A percentile compares a stretch with the other conserved stretches of the same genome.
Evolutionary conservation across 78 protist genomes (phyloP).

Genomic region (Kipferlia bialata): DNA sequence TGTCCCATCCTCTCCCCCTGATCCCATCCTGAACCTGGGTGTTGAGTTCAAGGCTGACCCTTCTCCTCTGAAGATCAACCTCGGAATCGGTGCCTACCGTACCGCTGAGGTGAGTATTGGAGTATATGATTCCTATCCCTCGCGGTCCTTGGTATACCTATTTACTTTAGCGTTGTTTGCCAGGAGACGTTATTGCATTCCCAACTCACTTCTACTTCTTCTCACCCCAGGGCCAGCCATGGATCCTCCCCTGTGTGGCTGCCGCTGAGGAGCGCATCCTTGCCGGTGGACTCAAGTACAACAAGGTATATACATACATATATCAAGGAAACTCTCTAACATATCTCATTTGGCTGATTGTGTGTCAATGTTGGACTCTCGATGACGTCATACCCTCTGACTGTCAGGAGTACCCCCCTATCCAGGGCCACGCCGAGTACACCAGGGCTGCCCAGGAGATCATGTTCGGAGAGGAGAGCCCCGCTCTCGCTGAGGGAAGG

Average conservation of each 20-base stretch:
- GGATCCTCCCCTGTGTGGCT: slow-evolving; percentile 54
- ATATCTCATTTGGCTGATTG: too few relatives aligned
- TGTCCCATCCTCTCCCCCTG: too few relatives aligned
- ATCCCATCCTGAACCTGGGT: background rate
- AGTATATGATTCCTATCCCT: too few relatives aligned
- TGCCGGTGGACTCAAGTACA: background rate
- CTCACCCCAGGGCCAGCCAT: slow-evolving; percentile 78
- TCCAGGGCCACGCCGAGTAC: slow-evolving; percentile 61
- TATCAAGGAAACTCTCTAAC: too few relatives aligned
- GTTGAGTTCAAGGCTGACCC: background rate
- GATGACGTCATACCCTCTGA: too few relatives aligned
- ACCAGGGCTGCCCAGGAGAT: slow-evolving; percentile 32
- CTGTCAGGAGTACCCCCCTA: slow-evolving; percentile 74
- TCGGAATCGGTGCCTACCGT: slow-evolving; percentile 81
- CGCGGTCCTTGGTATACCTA: too few relatives aligned
- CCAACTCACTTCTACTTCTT: too few relatives aligned
- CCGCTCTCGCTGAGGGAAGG: slow-evolving; percentile 1
- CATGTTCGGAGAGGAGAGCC: slow-evolving; percentile 43
- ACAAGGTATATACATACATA: too few relatives aligned
- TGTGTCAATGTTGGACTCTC: too few relatives aligned
- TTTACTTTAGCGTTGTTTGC: too few relatives aligned
- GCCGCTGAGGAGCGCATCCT: slow-evolving; percentile 30
- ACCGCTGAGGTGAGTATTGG: too few relatives aligned
- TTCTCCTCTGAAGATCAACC: slow-evolving; percentile 33
- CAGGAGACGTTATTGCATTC: too few relatives aligned